phyloP scores from a whole-genome alignment of 2,329 filamentous ascomycete species.

The Septoria petroselini region DNA sequence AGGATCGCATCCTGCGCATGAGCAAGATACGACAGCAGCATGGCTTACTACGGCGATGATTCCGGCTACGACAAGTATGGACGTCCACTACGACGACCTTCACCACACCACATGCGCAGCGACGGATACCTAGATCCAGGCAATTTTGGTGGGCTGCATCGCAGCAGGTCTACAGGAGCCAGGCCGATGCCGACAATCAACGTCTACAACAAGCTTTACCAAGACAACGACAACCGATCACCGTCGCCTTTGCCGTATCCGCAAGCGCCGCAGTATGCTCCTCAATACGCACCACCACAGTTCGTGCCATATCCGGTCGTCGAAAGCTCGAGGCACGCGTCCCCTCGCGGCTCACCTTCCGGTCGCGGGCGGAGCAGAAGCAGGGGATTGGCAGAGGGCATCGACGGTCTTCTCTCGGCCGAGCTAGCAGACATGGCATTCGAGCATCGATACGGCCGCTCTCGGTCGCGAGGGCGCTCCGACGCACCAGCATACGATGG shows the following conservation, averaged over 20 bases:
- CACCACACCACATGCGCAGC: slow-evolving; percentile 23
- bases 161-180: slow-evolving; percentile 46
- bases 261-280: not conserved
- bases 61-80: slow-evolving; percentile 26
- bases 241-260: slow-evolving; percentile 21
- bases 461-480: slow-evolving; percentile 36
- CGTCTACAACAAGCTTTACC: slow-evolving; percentile 45
- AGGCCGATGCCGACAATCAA: slow-evolving; percentile 46
- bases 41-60: slow-evolving; percentile 28
- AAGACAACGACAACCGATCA: slow-evolving; percentile 19
- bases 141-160: slow-evolving; percentile 38
- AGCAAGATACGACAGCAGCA: slow-evolving; percentile 3
- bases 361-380: slow-evolving; percentile 23
- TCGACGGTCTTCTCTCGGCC: slow-evolving; percentile 33
- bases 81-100: slow-evolving; percentile 23
- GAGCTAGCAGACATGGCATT: slow-evolving; percentile 34
- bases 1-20: slow-evolving; percentile 1
- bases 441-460: slow-evolving; percentile 34
- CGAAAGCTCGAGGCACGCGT: slow-evolving; percentile 24
- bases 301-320: slow-evolving; percentile 31
- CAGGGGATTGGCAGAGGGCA: slow-evolving; percentile 23
- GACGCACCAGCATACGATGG: slow-evolving; percentile 28
- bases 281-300: slow-evolving; percentile 6
- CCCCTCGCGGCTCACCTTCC: slow-evolving; percentile 24
- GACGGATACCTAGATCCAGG: slow-evolving; percentile 31